Base-by-base conservation (phyloP, 345 rosid genomes). In the Hevea brasiliensis region DNA sequence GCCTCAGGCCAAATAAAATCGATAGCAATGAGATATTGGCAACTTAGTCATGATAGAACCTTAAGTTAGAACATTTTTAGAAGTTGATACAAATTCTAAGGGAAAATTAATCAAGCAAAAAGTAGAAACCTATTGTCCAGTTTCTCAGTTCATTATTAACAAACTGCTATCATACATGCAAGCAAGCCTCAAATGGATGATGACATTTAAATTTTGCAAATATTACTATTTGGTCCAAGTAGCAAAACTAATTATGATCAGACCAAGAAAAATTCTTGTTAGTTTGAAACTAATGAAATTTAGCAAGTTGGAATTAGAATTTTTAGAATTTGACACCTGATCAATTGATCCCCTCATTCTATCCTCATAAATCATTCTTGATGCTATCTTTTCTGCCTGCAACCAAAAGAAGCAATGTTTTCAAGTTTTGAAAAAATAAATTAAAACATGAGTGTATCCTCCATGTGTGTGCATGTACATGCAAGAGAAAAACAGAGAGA, bases 351-450 rank as follows among this genome's bases (percentile, higher is more conserved):
- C 98, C 77, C 90, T 90, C 98, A 94, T 95, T 83, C 94, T 87
- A 74, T 95, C 99, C 80, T 95, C 94, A 3, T 74, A 86, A 75
- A 95, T 95, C 99, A 95, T 95, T 79, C 93, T 87, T 71, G 99
- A 92, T 64, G 99, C 98, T 77, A 92, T 95, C 94, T 95, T 95
- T 87, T 92, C 98, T 53, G 99, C 98, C 98, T 92, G 85, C 27
- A 76, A 64, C 45, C 0, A 11, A 69, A 41, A 56, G 29, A 2
- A 65, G 3, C 27, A 32, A 27, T 14, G 11, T 23, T 13, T 37
- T 62, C 4, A 23, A 32, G 3, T 32, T 15, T 5, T 17, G 15
- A 15, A 14, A 15, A 21, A 11, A 17, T 15, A 21, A 40, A 5
- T 65, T 18, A 11, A 21, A 29, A 23, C 18, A 26, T 32, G 20